Evolutionary conservation across 257 asterid genomes (phyloP), one percentile per base, ranked within the genome.

Genomic region (Solanum sejunctum): DNA sequence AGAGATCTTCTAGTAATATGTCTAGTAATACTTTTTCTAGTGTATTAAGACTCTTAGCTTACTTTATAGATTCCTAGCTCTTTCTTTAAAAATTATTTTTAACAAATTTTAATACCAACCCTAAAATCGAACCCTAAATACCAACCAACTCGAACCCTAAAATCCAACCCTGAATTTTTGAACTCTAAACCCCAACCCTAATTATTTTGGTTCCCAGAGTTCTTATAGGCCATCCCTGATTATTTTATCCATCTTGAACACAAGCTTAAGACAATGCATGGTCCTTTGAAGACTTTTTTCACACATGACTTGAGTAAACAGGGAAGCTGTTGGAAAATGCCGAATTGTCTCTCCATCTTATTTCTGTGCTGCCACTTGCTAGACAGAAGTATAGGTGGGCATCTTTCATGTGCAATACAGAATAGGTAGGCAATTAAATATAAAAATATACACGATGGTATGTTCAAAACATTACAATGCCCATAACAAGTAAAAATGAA

Each of bases 371-470:
- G 43, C 63, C 82, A 77, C 47, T 77, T 17, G 82, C 84, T 6
- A 39, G 81, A 80, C 17, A 52, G 56, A 79, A 69, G 69, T 28
- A 52, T n/a, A 51, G 84, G 61, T 54, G 56, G 28, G 21, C 55
- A 78, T 39, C 39, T 45, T 64, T 73, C 32, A 45, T 73, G 87
- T 64, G 82, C 90, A 81, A 72, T 89, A 92, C 88, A 87, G 87
- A 84, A 88, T 86, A 85, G 83, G 86, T 89, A 90, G 91, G 85
- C 92, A 90, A 89, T 88, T 90, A 86, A 88, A 66, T 88, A 88
- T 86, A 90, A 79, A 78, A 87, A 92, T 92, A 90, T 92, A 91
- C 94, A 92, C 71, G 89, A 66, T 56, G 52, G 83, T 56, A 66
- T 85, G 87, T 89, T 89, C 91, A 86, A 91, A 87, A 83, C 92